These are phyloP conservation scores for Cladosporium phlei DNA, from an alignment of 2,329 filamentous ascomycete species.

Conservation along the genomic window DNA sequence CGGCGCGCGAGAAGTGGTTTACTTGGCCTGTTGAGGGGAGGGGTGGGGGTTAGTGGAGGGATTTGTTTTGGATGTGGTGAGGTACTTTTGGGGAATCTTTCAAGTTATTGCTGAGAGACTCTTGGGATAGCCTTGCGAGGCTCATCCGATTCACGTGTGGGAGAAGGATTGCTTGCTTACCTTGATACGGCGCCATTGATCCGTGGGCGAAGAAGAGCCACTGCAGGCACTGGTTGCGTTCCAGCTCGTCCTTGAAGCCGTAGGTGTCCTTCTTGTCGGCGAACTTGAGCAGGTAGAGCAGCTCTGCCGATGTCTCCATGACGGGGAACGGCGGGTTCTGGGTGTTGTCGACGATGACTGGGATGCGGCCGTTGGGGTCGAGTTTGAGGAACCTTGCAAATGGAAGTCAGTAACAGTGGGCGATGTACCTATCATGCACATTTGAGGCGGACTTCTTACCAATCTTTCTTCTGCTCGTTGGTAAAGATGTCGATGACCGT, in stretches of 20 bases:
- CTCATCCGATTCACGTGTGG: no score
- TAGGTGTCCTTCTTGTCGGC: slow-evolving; percentile 48
- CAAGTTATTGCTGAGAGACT: no score
- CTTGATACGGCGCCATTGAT: slow-evolving; percentile 40
- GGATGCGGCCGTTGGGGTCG: slow-evolving; percentile 49
- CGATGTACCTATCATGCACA: no score
- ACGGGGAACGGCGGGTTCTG: slow-evolving; percentile 47
- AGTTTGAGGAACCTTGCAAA: no score
- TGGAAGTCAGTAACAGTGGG: no score
- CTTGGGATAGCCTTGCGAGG: no score
- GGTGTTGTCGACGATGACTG: slow-evolving; percentile 48
- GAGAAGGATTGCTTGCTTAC: slow-evolving; percentile 24
- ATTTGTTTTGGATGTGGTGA: no score
- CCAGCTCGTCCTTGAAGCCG: slow-evolving; percentile 49
- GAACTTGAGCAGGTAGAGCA: slow-evolving; percentile 46
- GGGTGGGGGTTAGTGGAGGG: not conserved
- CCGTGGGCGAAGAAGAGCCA: slow-evolving; percentile 55
- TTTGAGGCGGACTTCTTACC: no score
- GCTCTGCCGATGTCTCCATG: slow-evolving; percentile 50
- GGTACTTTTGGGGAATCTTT: not conserved
- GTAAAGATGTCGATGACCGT: slow-evolving; percentile 48
- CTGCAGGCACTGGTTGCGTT: slow-evolving; percentile 46
- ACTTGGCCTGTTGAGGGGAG: slow-evolving; percentile 32
- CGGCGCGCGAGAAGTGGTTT: slow-evolving; percentile 43
- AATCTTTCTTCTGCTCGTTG: slow-evolving; percentile 54